Base-by-base conservation (phyloP, 139 green algal genomes). In the Pycnococcus provasolii region DNA sequence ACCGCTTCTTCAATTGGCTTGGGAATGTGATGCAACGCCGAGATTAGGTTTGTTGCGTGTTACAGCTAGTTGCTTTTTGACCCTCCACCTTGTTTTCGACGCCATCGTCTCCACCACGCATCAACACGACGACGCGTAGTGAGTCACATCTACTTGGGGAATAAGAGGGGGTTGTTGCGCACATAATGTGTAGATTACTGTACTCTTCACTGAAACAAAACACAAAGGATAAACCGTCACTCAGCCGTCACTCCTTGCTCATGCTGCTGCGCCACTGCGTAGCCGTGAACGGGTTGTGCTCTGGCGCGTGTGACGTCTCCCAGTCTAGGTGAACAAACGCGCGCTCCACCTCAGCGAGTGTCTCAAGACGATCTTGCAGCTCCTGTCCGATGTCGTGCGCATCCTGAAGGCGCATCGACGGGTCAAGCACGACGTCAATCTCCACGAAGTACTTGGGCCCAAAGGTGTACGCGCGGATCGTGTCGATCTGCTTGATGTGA, bases 241-340 rank as follows among this genome's bases (percentile, higher is more conserved):
- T 26, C 26, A 26, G 26, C 26, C 26, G 26, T 26, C 26, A 26
- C 26, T 26, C 26, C 26, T 26, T 26, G 26, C 26, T 26, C 26
- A 26, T 26, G 26, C 26, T 26, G 26, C 26, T 26, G 26, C 26
- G 26, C 26, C 26, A 26, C 26, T 26, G 26, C 26, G 26, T 26
- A 26, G 26, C 26, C 26, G 26, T 26, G 26, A 26, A 26, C 26
- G 26, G 26, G 26, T 75, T 74, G 66, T 86, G 80, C 72, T 86
- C 80, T 8, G 74, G 80, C n/a, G n/a, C 39, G 62, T 86, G 80
- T 1, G 47, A 47, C 3, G 66, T 68, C 60, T 84, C 75, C 51
- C 78, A 81, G 54, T 84, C 80, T 1, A 86, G 58, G 70, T 84
- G 78, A 41, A 86, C 81, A 58, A 80, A 83, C 2, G 81, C 78